Evolutionary conservation across 2,329 filamentous ascomycete species (phyloP), one percentile per base, ranked within the genome.

Genomic region (Periconia sp.): DNA sequence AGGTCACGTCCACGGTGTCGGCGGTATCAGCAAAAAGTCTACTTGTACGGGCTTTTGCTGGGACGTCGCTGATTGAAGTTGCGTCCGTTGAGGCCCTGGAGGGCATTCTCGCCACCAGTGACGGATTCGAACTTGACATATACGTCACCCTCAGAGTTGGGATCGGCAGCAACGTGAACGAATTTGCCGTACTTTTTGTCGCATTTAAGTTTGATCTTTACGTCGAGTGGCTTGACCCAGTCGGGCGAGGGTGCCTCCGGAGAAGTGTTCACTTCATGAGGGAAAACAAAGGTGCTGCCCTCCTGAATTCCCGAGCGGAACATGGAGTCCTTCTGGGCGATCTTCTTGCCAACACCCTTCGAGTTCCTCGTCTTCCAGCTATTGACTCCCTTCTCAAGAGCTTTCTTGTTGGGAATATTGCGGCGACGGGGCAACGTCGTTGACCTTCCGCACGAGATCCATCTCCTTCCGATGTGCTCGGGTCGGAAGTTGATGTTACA

Each of bases 121-220:
- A 97, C 90, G 70, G 91, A 89, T 77, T 96, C 92, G 79, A 99
- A 99, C 77, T 99, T 99, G 75, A 99, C 87, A 77, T 96, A 99
- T 66, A 99, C 93, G 73, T 99, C 94, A 77, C 94, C 94, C 75
- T 90, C 86, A 45, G 92, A 94, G 78, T 96, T 95, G 63, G 90
- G 86, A 80, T 97, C 93, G 77, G 96, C 84, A 66, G 92, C 85
- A 77, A 97, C 95, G 85, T 99, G 94, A 75, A 97, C 92, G 69
- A 99, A 93, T 68, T 93, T 90, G 70, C 94, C 94, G 81, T 97
- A 99, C 82, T 94, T 96, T 67, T 86, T 83, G 79, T 96, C 90
- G 74, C 93, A 96, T 81, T 99, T 94, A 69, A 85, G 82, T 76
- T 90, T 89, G 72, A 99, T 90, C 71, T 99, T 94, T 73, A 92